Evolutionary conservation across 129 eudicot genomes (phyloP), one percentile per base, ranked within the genome.

Genomic region (Dittrichia graveolens): DNA sequence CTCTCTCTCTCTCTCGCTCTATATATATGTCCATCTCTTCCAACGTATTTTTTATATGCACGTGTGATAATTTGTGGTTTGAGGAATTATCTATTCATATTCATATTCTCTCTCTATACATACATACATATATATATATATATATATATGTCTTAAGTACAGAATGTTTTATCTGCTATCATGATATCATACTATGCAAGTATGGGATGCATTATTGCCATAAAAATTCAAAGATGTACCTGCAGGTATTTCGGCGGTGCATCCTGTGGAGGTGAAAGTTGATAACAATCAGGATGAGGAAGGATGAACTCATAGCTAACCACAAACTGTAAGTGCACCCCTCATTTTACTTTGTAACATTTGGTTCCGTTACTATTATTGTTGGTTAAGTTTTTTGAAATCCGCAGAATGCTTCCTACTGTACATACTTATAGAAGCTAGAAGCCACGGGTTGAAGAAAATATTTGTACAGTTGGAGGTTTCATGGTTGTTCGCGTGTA

Each of bases 181-280:
- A 24, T 24, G 31, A 24, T 24, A 24, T 24, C 31, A 24, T 24
- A 24, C 31, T 24, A 24, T 24, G 31, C 31, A 24, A 24, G 31
- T 24, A 24, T 24, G 31, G 31, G 31, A 24, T 2, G 2, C 31
- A 24, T 24, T 24, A 24, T 61, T 14, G 47, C 13, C 34, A 39
- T 7, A 6, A 61, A n/a, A 14, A 61, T 47, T 39, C 8, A 61
- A 39, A 7, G 67, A 38, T 61, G 67, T 14, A 46, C 68, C 56
- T 42, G 67, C 80, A 80, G 84, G 73, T 37, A 75, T 69, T 52
- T 75, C 73, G 56, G 60, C 67, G 15, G 38, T 71, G 53, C 69
- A 31, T 37, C 74, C 69, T 0, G 80, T 47, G 82, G 85, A 70
- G 78, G 78, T 54, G 83, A 58, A 42, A 82, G 74, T 4, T 68